These are phyloP conservation scores for Metarhizium rileyi DNA, from an alignment of 2,329 filamentous ascomycete species.

Conservation along the genomic window DNA sequence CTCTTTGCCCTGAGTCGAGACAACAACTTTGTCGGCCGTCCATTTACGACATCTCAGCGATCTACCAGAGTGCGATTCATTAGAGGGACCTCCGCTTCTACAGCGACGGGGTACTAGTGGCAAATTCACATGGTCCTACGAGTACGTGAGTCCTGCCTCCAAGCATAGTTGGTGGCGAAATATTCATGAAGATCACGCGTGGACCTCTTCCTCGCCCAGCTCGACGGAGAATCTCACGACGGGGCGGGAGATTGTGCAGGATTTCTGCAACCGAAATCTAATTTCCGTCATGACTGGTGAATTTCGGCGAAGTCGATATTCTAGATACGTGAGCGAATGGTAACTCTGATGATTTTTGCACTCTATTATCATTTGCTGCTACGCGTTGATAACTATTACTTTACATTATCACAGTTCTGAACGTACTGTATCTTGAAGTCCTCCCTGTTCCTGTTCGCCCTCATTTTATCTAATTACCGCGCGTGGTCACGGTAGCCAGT, in stretches of 20 bases:
- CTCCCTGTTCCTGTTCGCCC: too few species aligned
- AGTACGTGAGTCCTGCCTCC: background rate
- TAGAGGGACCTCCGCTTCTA: slow-evolving; percentile 4
- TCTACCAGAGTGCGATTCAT: slow-evolving; percentile 2
- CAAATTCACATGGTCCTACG: background rate
- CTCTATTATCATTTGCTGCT: too few species aligned
- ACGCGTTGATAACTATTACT: too few species aligned
- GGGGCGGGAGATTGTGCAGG: slow-evolving; percentile 38
- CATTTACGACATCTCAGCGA: too few species aligned
- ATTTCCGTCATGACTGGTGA: slow-evolving; percentile 17
- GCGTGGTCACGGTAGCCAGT: too few species aligned
- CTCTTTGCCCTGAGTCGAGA: too few species aligned
- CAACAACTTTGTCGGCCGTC: too few species aligned
- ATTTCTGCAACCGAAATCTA: slow-evolving; percentile 30
- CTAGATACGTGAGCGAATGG: slow-evolving; percentile 1
- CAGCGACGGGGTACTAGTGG: slow-evolving; percentile 7
- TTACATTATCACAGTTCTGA: too few species aligned
- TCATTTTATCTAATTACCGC: too few species aligned
- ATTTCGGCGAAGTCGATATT: slow-evolving; percentile 8
- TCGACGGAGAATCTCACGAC: slow-evolving; percentile 35
- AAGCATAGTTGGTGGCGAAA: slow-evolving; percentile 19
- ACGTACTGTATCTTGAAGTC: too few species aligned
- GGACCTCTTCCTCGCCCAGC: slow-evolving; percentile 16
- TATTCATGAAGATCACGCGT: slow-evolving; percentile 22
- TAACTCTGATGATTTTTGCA: slow-evolving; percentile 12